These are phyloP conservation scores for Kalmusia sp. DNA, from an alignment of 2,329 filamentous ascomycete species.

Conservation along the genomic window DNA sequence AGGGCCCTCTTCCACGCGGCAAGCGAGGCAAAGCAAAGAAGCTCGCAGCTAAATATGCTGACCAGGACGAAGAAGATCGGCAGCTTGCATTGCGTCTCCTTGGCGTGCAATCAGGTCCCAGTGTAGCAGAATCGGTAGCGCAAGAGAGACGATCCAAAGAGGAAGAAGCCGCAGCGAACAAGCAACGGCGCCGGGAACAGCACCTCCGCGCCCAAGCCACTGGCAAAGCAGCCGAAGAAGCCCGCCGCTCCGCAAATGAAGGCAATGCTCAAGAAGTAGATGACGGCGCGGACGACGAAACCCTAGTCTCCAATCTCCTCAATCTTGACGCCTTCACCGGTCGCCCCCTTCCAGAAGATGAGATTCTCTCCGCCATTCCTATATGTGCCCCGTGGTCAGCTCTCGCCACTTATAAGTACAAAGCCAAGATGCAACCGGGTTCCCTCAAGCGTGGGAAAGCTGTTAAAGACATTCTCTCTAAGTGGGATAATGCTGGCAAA, in stretches of 20 bases:
- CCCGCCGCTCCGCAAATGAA: conserved; percentile 56
- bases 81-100: conserved; percentile 83
- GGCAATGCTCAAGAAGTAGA: conserved; percentile 31
- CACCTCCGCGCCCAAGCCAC: conserved; percentile 79
- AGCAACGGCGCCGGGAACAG: conserved; percentile 78
- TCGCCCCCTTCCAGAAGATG: conserved; percentile 79
- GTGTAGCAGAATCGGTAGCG: conserved; percentile 67
- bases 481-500: conserved; percentile 74
- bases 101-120: conserved; percentile 75
- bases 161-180: conserved; percentile 73
- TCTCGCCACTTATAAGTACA: conserved; percentile 81
- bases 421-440: conserved; percentile 92
- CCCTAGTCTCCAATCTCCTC: conserved; percentile 50
- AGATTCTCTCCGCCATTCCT: conserved; percentile 72
- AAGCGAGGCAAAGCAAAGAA: conserved; percentile 87
- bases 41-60: conserved; percentile 84
- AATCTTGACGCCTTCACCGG: conserved; percentile 76
- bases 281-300: conserved; percentile 66
- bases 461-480: conserved; percentile 84
- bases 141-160: conserved; percentile 73
- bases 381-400: conserved; percentile 70
- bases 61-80: conserved; percentile 95
- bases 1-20: conserved; percentile 63
- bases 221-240: conserved; percentile 78
- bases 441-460: conserved; percentile 92